phyloP scores from a whole-genome alignment of 1,139 yeast species.

The Sugiyamaella neomexicana region DNA sequence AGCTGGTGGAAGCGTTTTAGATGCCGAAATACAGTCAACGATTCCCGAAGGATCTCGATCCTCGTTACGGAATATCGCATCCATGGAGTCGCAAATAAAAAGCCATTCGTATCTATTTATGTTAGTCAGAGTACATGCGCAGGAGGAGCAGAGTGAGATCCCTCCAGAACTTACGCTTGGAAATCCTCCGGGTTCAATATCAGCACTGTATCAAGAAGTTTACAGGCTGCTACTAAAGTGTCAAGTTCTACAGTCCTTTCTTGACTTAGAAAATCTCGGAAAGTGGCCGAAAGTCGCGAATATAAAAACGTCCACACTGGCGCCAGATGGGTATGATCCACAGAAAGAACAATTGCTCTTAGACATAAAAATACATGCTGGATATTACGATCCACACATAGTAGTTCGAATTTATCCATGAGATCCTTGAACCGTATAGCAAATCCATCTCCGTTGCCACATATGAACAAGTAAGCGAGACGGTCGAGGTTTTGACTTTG shows the following conservation, averaged over 20 bases:
- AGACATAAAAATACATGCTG: slow-evolving; percentile 53
- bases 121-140: slow-evolving; percentile 4
- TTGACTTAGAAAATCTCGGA: slow-evolving; percentile 46
- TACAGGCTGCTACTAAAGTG: slow-evolving; percentile 55
- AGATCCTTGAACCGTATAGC: slow-evolving; percentile 52
- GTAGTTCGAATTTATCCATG: slow-evolving; percentile 48
- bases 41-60: slow-evolving; percentile 44
- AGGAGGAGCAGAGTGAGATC: too few relatives aligned
- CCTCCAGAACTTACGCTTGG: slow-evolving; percentile 48
- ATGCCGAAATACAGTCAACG: slow-evolving; percentile 41
- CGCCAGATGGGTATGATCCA: slow-evolving; percentile 61
- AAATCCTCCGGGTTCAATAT: slow-evolving; percentile 75
- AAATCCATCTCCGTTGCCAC: slow-evolving; percentile 61
- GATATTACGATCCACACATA: slow-evolving; percentile 43
- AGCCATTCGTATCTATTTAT: slow-evolving; percentile 64
- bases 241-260: slow-evolving; percentile 41
- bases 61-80: slow-evolving; percentile 51
- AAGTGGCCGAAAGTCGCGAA: slow-evolving; percentile 57
- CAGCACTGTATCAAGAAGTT: slow-evolving; percentile 72
- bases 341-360: slow-evolving; percentile 62
- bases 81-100: slow-evolving; percentile 70
- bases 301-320: slow-evolving; percentile 72
- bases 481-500: slow-evolving; percentile 55
- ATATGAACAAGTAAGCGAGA: slow-evolving; percentile 59
- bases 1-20: slow-evolving; percentile 28